Base-by-base conservation (phyloP, 176 grass and related monocot genomes). In the Paspalum notatum region DNA sequence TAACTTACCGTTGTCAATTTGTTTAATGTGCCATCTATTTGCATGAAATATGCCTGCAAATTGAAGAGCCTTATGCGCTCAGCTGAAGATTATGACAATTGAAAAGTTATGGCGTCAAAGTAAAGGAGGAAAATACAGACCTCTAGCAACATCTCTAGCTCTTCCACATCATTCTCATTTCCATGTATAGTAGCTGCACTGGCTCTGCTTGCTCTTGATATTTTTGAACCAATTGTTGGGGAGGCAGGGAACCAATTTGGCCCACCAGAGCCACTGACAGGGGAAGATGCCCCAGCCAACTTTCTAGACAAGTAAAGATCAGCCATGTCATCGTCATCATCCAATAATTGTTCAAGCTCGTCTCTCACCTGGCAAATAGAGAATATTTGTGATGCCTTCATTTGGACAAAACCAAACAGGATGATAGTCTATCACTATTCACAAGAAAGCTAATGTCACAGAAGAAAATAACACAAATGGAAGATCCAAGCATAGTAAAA, bases 281-380 rank as follows among this genome's bases (percentile, higher is more conserved):
- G 97, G 63, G 93, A 96, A 8, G 82, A 89, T 68, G 85, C 92
- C 71, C 89, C 92, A 53, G 87, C 85, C 89, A 99, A 77, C 85
- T 99, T 99, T 91, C 93, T 93, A 80, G 97, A 93, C 82, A 99
- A 90, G 91, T 99, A 99, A 89, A 99, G 90, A 88, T 99, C 97
- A 78, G 90, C 97, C 97, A 99, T 99, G 80, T 99, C 97, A 57
- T 99, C 97, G 2, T 99, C 97, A 22, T 99, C 97, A 57, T 99
- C 97, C 79, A 99, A 90, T 90, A 99, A 87, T 84, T 99, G 97
- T 86, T 99, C 97, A 65, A 99, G 91, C 74, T 99, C 97, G 62
- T 99, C 97, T 78, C 97, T 91, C 43, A 99, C 97, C 97, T 99
- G 83, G 71, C 55, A 87, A 84, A 87, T 17, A 82, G 24, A 81